phyloP scores from a whole-genome alignment of 2,329 filamentous ascomycete species.

The Arthrinium puccinioides region DNA sequence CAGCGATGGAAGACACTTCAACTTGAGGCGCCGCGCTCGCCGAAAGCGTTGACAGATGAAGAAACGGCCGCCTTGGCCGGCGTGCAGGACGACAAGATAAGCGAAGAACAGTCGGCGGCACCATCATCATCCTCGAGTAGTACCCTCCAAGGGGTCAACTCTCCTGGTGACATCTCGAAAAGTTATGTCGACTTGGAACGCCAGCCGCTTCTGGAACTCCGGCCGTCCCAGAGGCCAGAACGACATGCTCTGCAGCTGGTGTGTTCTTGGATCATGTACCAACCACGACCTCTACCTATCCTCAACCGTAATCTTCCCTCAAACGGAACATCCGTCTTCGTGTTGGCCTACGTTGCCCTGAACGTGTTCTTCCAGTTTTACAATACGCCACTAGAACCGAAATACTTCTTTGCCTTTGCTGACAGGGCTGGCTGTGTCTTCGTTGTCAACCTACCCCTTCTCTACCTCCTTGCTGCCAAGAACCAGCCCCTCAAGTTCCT shows the following conservation, averaged over 20 bases:
- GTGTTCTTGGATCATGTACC: conserved; percentile 44
- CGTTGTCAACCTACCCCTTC: conserved; percentile 38
- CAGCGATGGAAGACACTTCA: not conserved
- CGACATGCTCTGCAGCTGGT: too few species aligned
- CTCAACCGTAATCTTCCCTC: conserved; percentile 49
- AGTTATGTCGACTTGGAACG: conserved; percentile 25
- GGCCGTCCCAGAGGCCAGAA: too few species aligned
- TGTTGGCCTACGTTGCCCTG: conserved; percentile 42
- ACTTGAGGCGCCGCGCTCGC: too few species aligned
- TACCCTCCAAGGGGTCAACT: conserved; percentile 18
- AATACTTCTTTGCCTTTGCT: conserved; percentile 48
- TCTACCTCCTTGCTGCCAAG: conserved; percentile 60
- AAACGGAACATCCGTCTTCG: conserved; percentile 46
- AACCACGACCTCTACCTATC: conserved; percentile 49
- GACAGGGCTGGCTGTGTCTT: conserved; percentile 49
- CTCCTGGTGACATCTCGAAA: conserved; percentile 16
- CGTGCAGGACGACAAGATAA: conserved; percentile 3
- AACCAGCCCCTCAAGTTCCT: conserved; percentile 55
- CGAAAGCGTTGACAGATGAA: too few species aligned
- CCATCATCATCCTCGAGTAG: conserved; percentile 26
- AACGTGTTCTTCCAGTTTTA: conserved; percentile 54
- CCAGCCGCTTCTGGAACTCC: conserved; percentile 26
- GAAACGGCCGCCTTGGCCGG: not conserved
- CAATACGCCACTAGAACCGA: conserved; percentile 36
- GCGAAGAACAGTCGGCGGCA: too few species aligned